These are phyloP conservation scores for Leptomonas seymouri DNA, from an alignment of 208 protist genomes.

Conservation along the genomic window DNA sequence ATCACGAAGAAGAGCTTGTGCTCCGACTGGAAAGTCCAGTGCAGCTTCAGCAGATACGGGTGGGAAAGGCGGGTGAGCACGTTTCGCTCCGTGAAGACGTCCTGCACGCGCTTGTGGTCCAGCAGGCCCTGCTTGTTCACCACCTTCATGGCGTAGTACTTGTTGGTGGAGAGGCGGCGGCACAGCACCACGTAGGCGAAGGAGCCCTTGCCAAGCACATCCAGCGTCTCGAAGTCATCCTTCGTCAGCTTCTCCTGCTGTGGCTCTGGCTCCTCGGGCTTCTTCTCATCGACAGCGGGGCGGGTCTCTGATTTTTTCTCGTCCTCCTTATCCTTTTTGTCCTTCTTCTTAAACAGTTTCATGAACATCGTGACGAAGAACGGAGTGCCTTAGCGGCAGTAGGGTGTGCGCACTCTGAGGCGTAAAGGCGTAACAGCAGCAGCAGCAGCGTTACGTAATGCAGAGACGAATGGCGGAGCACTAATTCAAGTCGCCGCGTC, in stretches of 20 bases:
- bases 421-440: not conserved
- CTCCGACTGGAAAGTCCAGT: slow-evolving; percentile 97
- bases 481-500: no score
- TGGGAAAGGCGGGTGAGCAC: slow-evolving; percentile 94
- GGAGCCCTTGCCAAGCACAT: slow-evolving; percentile 94
- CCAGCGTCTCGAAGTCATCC: slow-evolving; percentile 93
- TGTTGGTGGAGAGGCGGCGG: slow-evolving; percentile 82
- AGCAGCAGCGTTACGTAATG: not conserved
- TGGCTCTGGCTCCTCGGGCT: slow-evolving; percentile 18
- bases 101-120: slow-evolving; percentile 90
- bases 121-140: slow-evolving; percentile 92
- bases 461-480: not conserved
- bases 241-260: slow-evolving; percentile 85
- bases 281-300: slow-evolving; percentile 27
- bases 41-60: slow-evolving; percentile 94
- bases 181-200: slow-evolving; percentile 96
- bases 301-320: slow-evolving; percentile 39
- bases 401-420: not conserved
- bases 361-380: slow-evolving; percentile 64
- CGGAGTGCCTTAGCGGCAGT: not conserved
- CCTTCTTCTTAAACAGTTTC: slow-evolving; percentile 82
- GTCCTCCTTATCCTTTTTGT: slow-evolving; percentile 91
- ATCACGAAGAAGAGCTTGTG: slow-evolving; percentile 96
- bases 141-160: slow-evolving; percentile 96
- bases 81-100: slow-evolving; percentile 93